A percentile compares a stretch with the other conserved stretches of the same genome.
Conservation (phyloP, 2,329 filamentous ascomycete species). For the Coleophoma eucalyptorum region DNA sequence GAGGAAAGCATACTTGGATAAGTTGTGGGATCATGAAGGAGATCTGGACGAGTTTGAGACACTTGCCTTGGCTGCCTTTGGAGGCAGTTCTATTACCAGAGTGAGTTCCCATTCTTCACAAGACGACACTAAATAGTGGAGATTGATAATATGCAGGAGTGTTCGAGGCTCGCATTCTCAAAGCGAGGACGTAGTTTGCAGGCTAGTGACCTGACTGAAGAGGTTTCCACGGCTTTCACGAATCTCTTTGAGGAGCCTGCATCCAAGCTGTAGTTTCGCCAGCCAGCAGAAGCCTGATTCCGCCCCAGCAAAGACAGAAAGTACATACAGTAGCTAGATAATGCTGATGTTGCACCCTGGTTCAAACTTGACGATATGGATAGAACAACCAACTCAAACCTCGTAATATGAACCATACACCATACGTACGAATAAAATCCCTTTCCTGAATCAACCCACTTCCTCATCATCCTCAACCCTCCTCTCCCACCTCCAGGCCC, state of each 20-base stretch:
- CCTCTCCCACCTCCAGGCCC: too few species aligned
- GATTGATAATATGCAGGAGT: constrained; percentile 48
- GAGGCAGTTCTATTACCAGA: constrained; percentile 81
- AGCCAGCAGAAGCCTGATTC: too few species aligned
- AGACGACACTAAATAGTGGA: too few species aligned
- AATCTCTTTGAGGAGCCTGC: constrained; percentile 65
- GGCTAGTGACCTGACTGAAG: constrained; percentile 87
- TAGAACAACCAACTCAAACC: too few species aligned
- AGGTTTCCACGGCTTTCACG: constrained; percentile 79
- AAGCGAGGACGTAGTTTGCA: constrained; percentile 86
- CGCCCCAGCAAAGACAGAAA: too few species aligned
- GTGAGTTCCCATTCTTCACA: constrained; percentile 38
- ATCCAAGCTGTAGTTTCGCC: constrained; percentile 15
- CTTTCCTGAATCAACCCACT: too few species aligned
- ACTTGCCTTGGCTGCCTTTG: constrained; percentile 78
- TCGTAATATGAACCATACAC: too few species aligned
- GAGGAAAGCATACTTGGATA: constrained; percentile 81
- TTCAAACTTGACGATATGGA: too few species aligned
- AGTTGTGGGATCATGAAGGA: constrained; percentile 66
- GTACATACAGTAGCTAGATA: too few species aligned
- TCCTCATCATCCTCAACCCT: too few species aligned
- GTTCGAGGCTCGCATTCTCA: constrained; percentile 79
- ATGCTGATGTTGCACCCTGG: too few species aligned
- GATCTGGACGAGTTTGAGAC: constrained; percentile 52
- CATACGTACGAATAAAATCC: too few species aligned